Percentiles rank a stretch among this genome's conserved stretches.
These are phyloP conservation scores for Mycena polygramma DNA, from an alignment of 768 basidiomycete species.

Conservation along the genomic window DNA sequence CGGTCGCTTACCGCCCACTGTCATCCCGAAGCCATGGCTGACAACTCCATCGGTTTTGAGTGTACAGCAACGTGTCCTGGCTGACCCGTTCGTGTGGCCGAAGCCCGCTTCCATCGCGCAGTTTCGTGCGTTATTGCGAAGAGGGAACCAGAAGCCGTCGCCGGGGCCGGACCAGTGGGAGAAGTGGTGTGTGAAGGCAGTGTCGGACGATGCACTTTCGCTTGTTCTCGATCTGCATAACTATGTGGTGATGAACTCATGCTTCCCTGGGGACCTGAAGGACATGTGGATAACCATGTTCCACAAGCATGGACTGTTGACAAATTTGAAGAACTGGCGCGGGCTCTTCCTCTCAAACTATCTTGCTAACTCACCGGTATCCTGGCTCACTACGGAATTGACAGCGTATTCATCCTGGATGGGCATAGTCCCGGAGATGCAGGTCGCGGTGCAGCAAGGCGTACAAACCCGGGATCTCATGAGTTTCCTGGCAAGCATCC, in stretches of 20 bases:
- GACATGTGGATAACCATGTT: too few relatives aligned
- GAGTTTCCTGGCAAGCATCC: constrained; percentile 29
- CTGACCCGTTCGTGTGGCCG: constrained; percentile 6
- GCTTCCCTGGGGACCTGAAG: constrained; percentile 24
- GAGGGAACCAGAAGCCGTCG: constrained; percentile 29
- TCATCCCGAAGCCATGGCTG: constrained; percentile 44
- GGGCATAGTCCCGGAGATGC: constrained; percentile 29
- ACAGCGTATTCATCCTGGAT: constrained; percentile 33
- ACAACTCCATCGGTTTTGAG: constrained; percentile 20
- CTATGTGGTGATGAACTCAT: constrained; percentile 34
- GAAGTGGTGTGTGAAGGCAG: constrained; percentile 34
- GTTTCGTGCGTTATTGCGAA: constrained; percentile 30
- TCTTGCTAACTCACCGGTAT: constrained; percentile 33
- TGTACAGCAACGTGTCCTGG: neutral
- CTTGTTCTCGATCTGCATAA: constrained; percentile 29
- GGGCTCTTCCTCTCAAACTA: constrained; percentile 37
- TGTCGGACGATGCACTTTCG: constrained; percentile 20
- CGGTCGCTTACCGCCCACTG: constrained; percentile 14
- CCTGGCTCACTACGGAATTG: constrained; percentile 37
- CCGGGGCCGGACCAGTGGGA: constrained; percentile 31
- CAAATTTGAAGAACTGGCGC: constrained; percentile 33
- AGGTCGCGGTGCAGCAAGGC: constrained; percentile 21
- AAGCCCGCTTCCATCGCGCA: constrained; percentile 1
- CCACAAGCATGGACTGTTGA: constrained; percentile 27
- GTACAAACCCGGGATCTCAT: constrained; percentile 39